Percentiles rank a stretch among this genome's conserved stretches.
Evolutionary conservation across 352 stramenopile genomes (phyloP).

Genomic region (Globisporangium okanoganense): DNA sequence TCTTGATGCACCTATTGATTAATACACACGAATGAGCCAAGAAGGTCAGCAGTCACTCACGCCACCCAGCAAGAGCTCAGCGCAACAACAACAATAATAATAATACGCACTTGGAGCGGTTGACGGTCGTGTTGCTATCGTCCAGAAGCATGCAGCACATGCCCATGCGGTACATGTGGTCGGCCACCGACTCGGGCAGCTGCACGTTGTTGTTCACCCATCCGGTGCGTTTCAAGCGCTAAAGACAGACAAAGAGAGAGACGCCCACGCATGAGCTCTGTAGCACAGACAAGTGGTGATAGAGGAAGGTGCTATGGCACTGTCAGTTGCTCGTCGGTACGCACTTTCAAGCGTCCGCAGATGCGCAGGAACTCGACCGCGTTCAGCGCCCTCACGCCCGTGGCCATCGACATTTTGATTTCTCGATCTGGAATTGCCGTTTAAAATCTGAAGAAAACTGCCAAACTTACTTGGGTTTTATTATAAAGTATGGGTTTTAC

Average conservation of each 20-base stretch:
- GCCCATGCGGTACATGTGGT: conserved; percentile 93
- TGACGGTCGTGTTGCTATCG: conserved; percentile 56
- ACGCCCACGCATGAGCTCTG: no score
- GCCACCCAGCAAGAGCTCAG: conserved; percentile 1
- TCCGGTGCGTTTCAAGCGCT: conserved; percentile 89
- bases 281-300: no score
- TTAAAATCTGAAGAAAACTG: no score
- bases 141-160: conserved; percentile 90
- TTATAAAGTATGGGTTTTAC: no score
- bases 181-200: conserved; percentile 88
- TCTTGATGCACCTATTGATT: conserved; percentile 76
- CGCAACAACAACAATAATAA: no score
- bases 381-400: conserved; percentile 55
- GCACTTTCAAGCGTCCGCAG: conserved; percentile 72
- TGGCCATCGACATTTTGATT: conserved; percentile 38
- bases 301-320: background rate
- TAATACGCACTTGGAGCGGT: conserved; percentile 47
- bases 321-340: background rate
- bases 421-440: background rate
- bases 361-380: conserved; percentile 81
- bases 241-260: background rate
- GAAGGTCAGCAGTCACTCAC: background rate
- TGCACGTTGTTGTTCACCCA: conserved; percentile 91
- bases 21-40: background rate
- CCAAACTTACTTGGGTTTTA: no score